Conservation (phyloP, 148 eudicot species). For the Salicornia ramosissima region DNA sequence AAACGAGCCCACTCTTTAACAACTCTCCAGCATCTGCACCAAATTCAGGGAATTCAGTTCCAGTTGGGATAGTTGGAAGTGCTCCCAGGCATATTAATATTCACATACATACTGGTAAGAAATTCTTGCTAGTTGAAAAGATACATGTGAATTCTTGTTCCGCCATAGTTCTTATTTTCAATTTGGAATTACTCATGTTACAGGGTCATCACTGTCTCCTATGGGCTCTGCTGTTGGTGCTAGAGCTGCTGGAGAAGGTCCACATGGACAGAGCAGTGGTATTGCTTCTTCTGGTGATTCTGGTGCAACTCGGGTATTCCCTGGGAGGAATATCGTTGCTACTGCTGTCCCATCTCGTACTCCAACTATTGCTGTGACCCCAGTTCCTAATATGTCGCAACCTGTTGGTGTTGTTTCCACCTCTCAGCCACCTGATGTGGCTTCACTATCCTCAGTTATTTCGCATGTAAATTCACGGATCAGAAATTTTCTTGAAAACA, state of each 20-base stretch:
- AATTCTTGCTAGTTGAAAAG: background rate
- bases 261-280: constrained; percentile 42
- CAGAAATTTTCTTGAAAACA: constrained; percentile 40
- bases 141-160: background rate
- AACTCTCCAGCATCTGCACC: constrained; percentile 39
- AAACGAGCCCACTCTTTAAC: constrained; percentile 66
- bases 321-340: constrained; percentile 48
- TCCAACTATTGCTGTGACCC: constrained; percentile 36
- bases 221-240: constrained; percentile 53
- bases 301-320: constrained; percentile 36
- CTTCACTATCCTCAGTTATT: constrained; percentile 33
- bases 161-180: background rate
- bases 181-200: constrained; percentile 14
- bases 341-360: constrained; percentile 50
- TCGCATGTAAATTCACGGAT: constrained; percentile 50
- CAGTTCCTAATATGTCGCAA: constrained; percentile 37
- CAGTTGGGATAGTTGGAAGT: constrained; percentile 57
- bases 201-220: constrained; percentile 42
- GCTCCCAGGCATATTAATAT: constrained; percentile 79
- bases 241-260: constrained; percentile 55
- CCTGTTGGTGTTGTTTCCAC: constrained; percentile 37
- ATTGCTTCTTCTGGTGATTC: constrained; percentile 39
- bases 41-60: constrained; percentile 46
- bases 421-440: constrained; percentile 40
- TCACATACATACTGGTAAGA: constrained; percentile 88